Evolutionary conservation across 495 filamentous ascomycete species (phyloP).

Genomic region (Corynascus novoguineensis): DNA sequence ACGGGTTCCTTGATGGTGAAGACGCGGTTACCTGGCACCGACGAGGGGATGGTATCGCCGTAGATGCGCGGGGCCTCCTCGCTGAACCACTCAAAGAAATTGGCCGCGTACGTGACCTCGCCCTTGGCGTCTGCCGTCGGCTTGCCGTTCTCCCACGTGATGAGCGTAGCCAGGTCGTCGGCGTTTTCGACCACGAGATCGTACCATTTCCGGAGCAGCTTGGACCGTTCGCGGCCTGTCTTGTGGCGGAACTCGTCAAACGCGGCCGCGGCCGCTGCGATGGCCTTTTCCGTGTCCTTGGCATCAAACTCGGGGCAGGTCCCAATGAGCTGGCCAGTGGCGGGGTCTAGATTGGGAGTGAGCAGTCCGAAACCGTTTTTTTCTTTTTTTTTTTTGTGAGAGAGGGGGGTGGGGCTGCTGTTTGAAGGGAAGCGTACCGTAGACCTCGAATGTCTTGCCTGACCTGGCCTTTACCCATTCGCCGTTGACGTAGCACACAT

Average conservation of each 20-base stretch:
- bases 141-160: conserved; percentile 83
- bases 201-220: conserved; percentile 84
- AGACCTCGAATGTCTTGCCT: conserved; percentile 74
- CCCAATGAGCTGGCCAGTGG: conserved; percentile 72
- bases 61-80: conserved; percentile 70
- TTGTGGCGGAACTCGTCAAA: conserved; percentile 69
- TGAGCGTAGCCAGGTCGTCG: conserved; percentile 82
- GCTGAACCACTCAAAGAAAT: conserved; percentile 78
- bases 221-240: conserved; percentile 74
- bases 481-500: conserved; percentile 79
- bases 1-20: conserved; percentile 80
- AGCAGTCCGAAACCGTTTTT: neutral
- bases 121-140: conserved; percentile 65
- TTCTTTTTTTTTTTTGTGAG: too few relatives aligned
- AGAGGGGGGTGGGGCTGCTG: too few relatives aligned
- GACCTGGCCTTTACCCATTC: conserved; percentile 73
- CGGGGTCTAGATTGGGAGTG: conserved; percentile 56
- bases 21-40: conserved; percentile 64
- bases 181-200: conserved; percentile 80
- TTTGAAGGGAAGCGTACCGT: conserved; percentile 46
- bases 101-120: conserved; percentile 67
- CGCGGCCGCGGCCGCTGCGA: conserved; percentile 67
- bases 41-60: conserved; percentile 70
- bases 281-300: conserved; percentile 70
- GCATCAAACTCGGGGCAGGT: conserved; percentile 75